Percentiles rank a stretch among this genome's conserved stretches.
Evolutionary conservation across 169 alveolate species (phyloP).

Genomic region (Babesia ovis): DNA sequence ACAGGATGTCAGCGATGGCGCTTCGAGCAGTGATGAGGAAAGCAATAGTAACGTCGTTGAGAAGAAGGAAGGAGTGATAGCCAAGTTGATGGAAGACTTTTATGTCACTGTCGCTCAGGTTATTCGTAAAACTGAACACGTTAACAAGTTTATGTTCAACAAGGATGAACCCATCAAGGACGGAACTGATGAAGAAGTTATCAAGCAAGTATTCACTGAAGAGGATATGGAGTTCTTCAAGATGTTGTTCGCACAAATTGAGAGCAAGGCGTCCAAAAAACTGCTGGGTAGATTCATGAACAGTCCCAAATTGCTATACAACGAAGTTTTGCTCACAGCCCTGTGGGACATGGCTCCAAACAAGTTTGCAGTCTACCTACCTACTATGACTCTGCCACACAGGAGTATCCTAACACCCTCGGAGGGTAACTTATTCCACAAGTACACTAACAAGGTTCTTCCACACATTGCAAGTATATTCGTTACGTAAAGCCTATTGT

Average conservation of each 20-base stretch:
- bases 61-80: background rate
- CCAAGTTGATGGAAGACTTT: conserved; percentile 7
- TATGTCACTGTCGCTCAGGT: conserved; percentile 9
- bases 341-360: conserved; percentile 15
- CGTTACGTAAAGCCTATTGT: background rate
- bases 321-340: conserved; percentile 41
- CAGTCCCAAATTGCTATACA: conserved; percentile 29
- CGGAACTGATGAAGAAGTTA: conserved; percentile 12
- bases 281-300: conserved; percentile 3
- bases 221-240: conserved; percentile 40
- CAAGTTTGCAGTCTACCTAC: conserved; percentile 63
- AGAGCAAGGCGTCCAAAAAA: conserved; percentile 12
- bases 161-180: background rate
- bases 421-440: conserved; percentile 6
- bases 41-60: too few species aligned
- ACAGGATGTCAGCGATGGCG: background rate
- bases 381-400: conserved; percentile 62
- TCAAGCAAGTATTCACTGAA: conserved; percentile 10
- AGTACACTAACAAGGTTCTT: conserved; percentile 40
- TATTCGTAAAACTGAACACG: conserved; percentile 31
- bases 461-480: conserved; percentile 24
- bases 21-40: background rate
- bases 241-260: conserved; percentile 25
- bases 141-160: conserved; percentile 1
- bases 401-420: conserved; percentile 35